Percentiles rank a stretch among this genome's conserved stretches.
Evolutionary conservation across 768 basidiomycete genomes (phyloP).

Genomic region (Phaeotremella fagi): DNA sequence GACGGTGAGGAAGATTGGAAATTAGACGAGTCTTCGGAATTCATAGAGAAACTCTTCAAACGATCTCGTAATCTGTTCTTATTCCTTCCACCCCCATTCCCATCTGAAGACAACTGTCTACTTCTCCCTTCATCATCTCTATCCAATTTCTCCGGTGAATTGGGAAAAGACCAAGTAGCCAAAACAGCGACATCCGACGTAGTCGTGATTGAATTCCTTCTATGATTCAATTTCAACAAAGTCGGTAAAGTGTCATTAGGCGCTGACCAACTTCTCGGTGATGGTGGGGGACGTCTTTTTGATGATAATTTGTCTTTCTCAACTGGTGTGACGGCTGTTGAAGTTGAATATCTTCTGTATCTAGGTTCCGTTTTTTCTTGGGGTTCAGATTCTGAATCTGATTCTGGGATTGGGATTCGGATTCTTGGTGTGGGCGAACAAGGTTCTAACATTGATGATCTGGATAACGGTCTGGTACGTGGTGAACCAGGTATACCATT

Average conservation of each 20-base stretch:
- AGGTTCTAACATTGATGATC: constrained; percentile 4
- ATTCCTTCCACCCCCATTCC: background rate
- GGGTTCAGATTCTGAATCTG: too few relatives aligned
- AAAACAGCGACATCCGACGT: constrained; percentile 19
- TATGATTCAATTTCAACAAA: constrained; percentile 6
- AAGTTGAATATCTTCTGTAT: constrained; percentile 2
- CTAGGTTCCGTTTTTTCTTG: too few relatives aligned
- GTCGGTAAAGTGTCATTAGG: constrained; percentile 1
- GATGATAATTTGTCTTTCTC: background rate
- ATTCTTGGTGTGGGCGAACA: background rate
- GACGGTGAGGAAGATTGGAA: background rate
- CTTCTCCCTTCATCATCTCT: background rate
- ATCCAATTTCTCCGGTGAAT: constrained; percentile 8
- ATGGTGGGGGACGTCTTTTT: background rate
- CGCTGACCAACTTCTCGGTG: background rate
- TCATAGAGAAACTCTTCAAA: constrained; percentile 7
- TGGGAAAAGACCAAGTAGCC: constrained; percentile 26
- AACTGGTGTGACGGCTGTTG: background rate
- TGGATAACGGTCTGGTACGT: background rate
- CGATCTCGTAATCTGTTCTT: constrained; percentile 6
- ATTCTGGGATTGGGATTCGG: background rate
- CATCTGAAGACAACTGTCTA: background rate
- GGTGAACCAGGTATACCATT: constrained; percentile 12
- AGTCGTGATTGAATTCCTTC: background rate
- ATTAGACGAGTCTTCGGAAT: constrained; percentile 1